Conservation (phyloP, 805 yeast species). For the Scheffersomyces stipitis region DNA sequence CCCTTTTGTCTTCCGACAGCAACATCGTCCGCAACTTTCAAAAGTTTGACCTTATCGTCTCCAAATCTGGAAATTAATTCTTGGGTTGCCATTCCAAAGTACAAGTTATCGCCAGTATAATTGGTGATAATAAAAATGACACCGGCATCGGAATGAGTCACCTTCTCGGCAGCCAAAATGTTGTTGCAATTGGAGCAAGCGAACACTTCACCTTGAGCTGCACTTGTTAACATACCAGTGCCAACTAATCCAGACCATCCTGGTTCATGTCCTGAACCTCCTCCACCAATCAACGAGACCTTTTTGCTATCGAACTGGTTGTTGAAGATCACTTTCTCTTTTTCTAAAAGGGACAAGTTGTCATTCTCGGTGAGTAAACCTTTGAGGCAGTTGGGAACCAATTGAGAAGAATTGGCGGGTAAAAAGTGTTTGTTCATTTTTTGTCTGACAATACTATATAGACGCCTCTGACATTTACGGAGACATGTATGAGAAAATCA, state of each 20-base stretch:
- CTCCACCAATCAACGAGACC: slow-evolving; percentile 38
- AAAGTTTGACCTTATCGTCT: slow-evolving; percentile 24
- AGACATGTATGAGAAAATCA: too few relatives aligned
- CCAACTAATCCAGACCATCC: slow-evolving; percentile 42
- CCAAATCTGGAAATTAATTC: slow-evolving; percentile 32
- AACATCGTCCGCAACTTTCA: slow-evolving; percentile 36
- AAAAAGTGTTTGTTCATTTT: slow-evolving; percentile 47
- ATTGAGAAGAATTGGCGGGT: slow-evolving; percentile 30
- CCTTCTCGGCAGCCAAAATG: slow-evolving; percentile 37
- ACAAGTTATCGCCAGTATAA: slow-evolving; percentile 40
- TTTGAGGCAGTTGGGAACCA: slow-evolving; percentile 37
- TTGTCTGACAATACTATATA: too few relatives aligned
- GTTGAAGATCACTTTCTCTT: slow-evolving; percentile 32
- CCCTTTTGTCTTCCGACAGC: slow-evolving; percentile 29
- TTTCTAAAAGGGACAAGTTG: slow-evolving; percentile 31
- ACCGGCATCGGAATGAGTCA: too few relatives aligned
- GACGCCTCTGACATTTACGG: too few relatives aligned
- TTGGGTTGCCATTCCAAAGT: slow-evolving; percentile 41
- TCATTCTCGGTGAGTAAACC: slow-evolving; percentile 40
- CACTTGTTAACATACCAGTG: slow-evolving; percentile 38
- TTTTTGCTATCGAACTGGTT: slow-evolving; percentile 20
- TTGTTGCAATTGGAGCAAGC: slow-evolving; percentile 40
- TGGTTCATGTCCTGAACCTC: slow-evolving; percentile 48
- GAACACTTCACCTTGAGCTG: slow-evolving; percentile 42
- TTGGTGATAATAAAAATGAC: slow-evolving; percentile 34